A percentile compares a stretch with the other conserved stretches of the same genome.
Conservation (phyloP, 208 protist species). For the Spongospora subterranea region DNA sequence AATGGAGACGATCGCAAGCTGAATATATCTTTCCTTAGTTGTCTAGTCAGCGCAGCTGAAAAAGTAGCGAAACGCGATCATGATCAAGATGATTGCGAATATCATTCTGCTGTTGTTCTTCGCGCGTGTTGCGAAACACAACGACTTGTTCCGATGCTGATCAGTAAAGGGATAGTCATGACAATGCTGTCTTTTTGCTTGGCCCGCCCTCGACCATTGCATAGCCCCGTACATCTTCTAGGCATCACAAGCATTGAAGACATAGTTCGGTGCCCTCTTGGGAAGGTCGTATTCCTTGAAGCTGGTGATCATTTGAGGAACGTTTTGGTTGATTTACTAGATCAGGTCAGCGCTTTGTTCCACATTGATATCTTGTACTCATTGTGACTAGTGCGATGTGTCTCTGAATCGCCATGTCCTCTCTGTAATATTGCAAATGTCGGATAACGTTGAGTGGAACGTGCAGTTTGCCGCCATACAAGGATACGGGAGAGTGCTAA, state of each 20-base stretch:
- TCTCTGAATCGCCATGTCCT: neutral
- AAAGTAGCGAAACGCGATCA: neutral
- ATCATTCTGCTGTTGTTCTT: slow-evolving; percentile 37
- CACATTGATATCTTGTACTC: neutral
- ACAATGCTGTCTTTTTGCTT: neutral
- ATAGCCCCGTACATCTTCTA: slow-evolving; percentile 16
- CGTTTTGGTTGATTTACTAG: neutral
- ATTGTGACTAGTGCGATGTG: neutral
- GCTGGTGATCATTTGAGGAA: neutral
- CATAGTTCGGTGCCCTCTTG: neutral
- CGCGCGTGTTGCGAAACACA: slow-evolving; percentile 37
- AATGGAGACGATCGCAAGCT: too few species aligned
- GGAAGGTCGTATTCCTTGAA: neutral
- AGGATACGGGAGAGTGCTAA: neutral
- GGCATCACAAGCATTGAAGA: slow-evolving; percentile 26
- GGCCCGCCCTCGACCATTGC: neutral
- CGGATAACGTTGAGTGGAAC: neutral
- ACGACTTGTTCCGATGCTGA: slow-evolving; percentile 21
- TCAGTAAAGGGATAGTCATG: neutral
- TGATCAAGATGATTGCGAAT: slow-evolving; percentile 49
- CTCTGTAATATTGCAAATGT: neutral
- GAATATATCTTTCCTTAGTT: neutral
- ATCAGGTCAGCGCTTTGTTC: neutral
- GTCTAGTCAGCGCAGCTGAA: neutral
- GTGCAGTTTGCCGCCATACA: neutral